phyloP scores from a whole-genome alignment of 176 grass and related monocot species.

The Rhipidocladum racemiflorum region DNA sequence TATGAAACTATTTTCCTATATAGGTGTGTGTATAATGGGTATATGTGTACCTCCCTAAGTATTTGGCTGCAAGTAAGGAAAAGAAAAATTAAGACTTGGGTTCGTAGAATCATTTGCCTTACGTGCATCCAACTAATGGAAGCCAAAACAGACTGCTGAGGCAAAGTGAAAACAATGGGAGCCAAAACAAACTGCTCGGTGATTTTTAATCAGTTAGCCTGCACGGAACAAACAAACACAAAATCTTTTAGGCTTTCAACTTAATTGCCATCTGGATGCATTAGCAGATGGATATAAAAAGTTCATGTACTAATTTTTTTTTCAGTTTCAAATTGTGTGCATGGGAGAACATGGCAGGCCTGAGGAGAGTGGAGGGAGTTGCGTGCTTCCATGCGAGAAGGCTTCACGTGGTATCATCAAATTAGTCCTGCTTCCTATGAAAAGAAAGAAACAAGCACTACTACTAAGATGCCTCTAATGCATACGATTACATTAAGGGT shows the following conservation, averaged over 20 bases:
- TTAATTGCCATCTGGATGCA: conserved; percentile 39
- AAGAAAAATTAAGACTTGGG: not conserved
- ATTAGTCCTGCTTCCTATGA: conserved; percentile 5
- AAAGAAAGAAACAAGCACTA: not conserved
- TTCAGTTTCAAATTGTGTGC: conserved; percentile 31
- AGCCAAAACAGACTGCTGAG: conserved; percentile 29
- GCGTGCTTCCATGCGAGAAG: conserved; percentile 26
- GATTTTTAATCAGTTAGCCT: conserved; percentile 20
- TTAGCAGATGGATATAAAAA: not conserved
- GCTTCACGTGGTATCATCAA: conserved; percentile 34
- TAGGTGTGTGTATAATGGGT: no score
- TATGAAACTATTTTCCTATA: no score
- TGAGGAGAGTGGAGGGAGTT: conserved; percentile 11
- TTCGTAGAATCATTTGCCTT: conserved; percentile 39
- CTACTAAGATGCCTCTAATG: conserved; percentile 23
- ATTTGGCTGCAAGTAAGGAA: not conserved
- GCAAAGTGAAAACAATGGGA: conserved; percentile 30
- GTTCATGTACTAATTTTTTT: not conserved
- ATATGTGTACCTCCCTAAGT: conserved; percentile 6
- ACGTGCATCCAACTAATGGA: conserved; percentile 42
- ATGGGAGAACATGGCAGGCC: conserved; percentile 37
- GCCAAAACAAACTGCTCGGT: conserved; percentile 29
- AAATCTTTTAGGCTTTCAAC: conserved; percentile 12
- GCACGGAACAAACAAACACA: conserved; percentile 14
- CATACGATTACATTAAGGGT: conserved; percentile 30